These are phyloP conservation scores for Purpureocillium lavendulum DNA, from an alignment of 2,329 filamentous ascomycete genomes.

Conservation along the genomic window DNA sequence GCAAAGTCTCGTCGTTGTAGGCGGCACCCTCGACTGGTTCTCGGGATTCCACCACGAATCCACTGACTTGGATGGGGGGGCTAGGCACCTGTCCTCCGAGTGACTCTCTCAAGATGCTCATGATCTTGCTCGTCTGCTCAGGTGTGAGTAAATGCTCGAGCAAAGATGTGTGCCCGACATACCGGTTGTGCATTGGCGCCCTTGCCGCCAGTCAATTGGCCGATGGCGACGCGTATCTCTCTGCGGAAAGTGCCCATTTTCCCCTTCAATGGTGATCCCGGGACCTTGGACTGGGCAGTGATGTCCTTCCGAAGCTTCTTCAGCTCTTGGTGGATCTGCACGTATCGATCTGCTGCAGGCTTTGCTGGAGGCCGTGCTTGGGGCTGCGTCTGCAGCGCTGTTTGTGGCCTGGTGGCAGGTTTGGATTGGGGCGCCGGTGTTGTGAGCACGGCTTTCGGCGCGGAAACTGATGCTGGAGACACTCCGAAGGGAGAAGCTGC, in stretches of 20 bases:
- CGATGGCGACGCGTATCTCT: constrained; percentile 62
- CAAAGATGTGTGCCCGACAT: constrained; percentile 11
- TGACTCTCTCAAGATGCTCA: constrained; percentile 40
- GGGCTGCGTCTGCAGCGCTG: constrained; percentile 2
- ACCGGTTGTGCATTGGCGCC: constrained; percentile 44
- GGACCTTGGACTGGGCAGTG: constrained; percentile 44
- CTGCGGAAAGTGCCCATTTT: constrained; percentile 65
- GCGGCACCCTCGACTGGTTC: constrained; percentile 39
- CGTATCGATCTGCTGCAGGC: constrained; percentile 32
- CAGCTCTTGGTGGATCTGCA: constrained; percentile 57
- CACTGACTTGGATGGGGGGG: constrained; percentile 42
- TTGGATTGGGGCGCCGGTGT: neutral
- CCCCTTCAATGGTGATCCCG: constrained; percentile 45
- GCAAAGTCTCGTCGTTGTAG: constrained; percentile 46
- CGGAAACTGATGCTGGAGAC: neutral
- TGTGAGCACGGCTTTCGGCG: neutral
- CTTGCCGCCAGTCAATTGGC: constrained; percentile 61
- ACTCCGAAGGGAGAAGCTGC: neutral
- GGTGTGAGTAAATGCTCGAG: constrained; percentile 9
- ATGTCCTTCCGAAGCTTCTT: constrained; percentile 58
- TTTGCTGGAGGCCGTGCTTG: constrained; percentile 2
- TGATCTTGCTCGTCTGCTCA: constrained; percentile 27
- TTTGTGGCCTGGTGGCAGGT: neutral
- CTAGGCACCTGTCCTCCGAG: constrained; percentile 43
- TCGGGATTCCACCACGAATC: constrained; percentile 40